Base-by-base conservation (phyloP, 768 basidiomycete species). In the Tricholoma furcatifolium region DNA sequence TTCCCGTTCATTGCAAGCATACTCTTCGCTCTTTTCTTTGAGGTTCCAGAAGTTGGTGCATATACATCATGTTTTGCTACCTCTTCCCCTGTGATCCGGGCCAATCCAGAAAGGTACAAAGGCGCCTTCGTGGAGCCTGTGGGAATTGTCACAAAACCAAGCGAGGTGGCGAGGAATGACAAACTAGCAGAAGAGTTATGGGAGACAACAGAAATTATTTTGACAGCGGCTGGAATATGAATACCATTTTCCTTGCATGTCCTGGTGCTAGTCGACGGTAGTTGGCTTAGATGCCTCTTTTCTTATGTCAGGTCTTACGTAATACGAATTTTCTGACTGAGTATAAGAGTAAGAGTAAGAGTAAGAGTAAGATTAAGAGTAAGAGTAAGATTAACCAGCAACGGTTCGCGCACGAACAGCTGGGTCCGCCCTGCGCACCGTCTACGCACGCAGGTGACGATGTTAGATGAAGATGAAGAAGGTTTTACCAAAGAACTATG, bases 11-110 rank as follows among this genome's bases (percentile, higher is more conserved):
- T 68, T 17, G 54, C 58, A 1, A 41, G 39, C 15, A 47, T 65
- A 24, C 10, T 70, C n/a, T 54, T 66, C 43, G 53, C 59, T 7
- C 34, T 65, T 14, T 54, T 71, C 50, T 68, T 70, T 51, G 50
- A 57, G 18, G 52, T 60, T 4, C 64, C 71, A 1, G 60, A 67
- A 53, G 56, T 64, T 11, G 76, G 74, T 9, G 68, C 73, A 5
- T 70, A 70, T 51, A 68, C 66, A 0, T 65, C 69, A 1, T 66
- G 67, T 17, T 74, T 75, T 53, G 74, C 76, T n/a, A 75, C 75
- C 2, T 73, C 70, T 18, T 67, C 72, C 6, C 66, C 70, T 6
- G 32, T 42, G 7, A 66, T 78, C 14, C 59, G 58, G 21, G 61
- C 65, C 7, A 60, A 74, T 32, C 52, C 59, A 6, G 63, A 70